phyloP scores from a whole-genome alignment of 805 yeast species.

The Metschnikowia lunata region DNA sequence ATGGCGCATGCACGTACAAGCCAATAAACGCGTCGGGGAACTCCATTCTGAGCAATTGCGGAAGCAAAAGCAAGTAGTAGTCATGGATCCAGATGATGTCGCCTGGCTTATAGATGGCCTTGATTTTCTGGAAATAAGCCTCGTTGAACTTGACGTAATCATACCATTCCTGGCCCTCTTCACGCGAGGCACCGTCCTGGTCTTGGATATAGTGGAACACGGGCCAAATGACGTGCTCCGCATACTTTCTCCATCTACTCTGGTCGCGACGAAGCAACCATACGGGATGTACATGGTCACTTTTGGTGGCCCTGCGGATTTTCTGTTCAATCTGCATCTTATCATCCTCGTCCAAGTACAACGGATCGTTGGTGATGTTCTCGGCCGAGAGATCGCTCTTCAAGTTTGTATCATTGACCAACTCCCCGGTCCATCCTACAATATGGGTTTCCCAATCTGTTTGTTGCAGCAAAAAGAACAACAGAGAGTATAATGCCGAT shows the following conservation, averaged over 20 bases:
- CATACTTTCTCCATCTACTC: constrained; percentile 80
- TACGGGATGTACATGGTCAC: constrained; percentile 70
- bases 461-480: constrained; percentile 56
- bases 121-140: constrained; percentile 77
- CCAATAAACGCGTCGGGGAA: constrained; percentile 73
- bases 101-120: constrained; percentile 74
- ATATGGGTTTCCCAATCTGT: constrained; percentile 84
- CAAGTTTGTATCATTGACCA: constrained; percentile 34
- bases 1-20: constrained; percentile 82
- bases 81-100: constrained; percentile 93
- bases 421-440: constrained; percentile 95
- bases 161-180: constrained; percentile 72
- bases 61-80: constrained; percentile 75
- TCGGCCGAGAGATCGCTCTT: constrained; percentile 19
- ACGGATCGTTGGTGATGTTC: constrained; percentile 50
- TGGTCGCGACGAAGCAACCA: constrained; percentile 83
- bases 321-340: constrained; percentile 46
- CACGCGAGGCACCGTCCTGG: constrained; percentile 62
- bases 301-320: constrained; percentile 43
- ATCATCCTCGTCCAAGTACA: constrained; percentile 53
- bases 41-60: constrained; percentile 76
- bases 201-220: constrained; percentile 89
- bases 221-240: constrained; percentile 92
- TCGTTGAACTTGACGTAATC: constrained; percentile 89
- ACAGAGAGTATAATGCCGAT: constrained; percentile 76